Evolutionary conservation across 1,139 yeast species (phyloP), one percentile per base, ranked within the genome.

Genomic region (Yamadazyma triangularis): DNA sequence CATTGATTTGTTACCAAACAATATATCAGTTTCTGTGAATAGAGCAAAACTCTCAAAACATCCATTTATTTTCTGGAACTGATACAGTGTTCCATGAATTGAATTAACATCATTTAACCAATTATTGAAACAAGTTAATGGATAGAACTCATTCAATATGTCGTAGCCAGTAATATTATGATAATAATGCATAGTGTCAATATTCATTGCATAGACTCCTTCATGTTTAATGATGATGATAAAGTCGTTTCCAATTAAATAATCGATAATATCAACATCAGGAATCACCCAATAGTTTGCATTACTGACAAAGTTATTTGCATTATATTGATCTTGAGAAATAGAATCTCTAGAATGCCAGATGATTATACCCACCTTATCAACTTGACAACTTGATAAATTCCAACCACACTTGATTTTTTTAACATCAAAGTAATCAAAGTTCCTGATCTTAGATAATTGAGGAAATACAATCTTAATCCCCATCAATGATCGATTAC

Each of bases 341-440:
- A 44, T 8, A 0, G 66, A 45, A 1, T 52, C 57, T 33, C 86
- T 60, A 2, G 60, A 47, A 28, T 60, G 68, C 91, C 91, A 83
- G 11, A 76, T 67, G 0, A 77, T 64, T 24, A 84, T 51, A 0
- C 89, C 89, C 4, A 59, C 61, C 15, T 60, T 60, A 18, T 18
- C 20, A 2, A 78, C 56, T 30, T 67, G 64, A 19, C 76, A 75
- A 20, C 77, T 74, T 30, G 77, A 73, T 13, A 71, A 56, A 35
- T 73, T 69, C 93, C 93, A 84, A 0, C 93, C 94, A 16, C 87
- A 81, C 13, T 67, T 64, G 8, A 79, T 68, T 44, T 72, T 76
- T 26, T 60, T 41, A 4, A 77, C 60, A 6, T 27, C 25, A 9
- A 26, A 18, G 7, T 11, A 10, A 18, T 8, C 8, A 13, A 12